Percentiles rank a stretch among this genome's conserved stretches.
These are phyloP conservation scores for Xylaria multiplex DNA, from an alignment of 2,329 filamentous ascomycete genomes.

Conservation along the genomic window DNA sequence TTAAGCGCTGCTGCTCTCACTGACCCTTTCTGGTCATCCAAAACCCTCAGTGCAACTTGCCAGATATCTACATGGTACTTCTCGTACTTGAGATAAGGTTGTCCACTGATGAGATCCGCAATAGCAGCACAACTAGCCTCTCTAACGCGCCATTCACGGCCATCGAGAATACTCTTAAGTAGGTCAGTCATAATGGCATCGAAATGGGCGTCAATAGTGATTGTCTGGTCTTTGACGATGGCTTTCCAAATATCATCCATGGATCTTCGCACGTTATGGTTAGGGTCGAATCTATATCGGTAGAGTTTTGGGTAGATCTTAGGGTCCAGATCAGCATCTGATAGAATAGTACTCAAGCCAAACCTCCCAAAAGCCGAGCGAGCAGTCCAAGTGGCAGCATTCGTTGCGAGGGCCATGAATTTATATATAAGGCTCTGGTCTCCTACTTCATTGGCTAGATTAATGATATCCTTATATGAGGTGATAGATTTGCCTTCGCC, in stretches of 20 bases:
- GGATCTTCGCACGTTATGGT: slow-evolving; percentile 88
- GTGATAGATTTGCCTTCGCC: slow-evolving; percentile 90
- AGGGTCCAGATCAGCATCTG: slow-evolving; percentile 86
- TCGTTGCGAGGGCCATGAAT: slow-evolving; percentile 97
- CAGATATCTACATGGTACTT: slow-evolving; percentile 87
- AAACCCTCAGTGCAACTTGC: slow-evolving; percentile 84
- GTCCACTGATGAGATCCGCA: slow-evolving; percentile 85
- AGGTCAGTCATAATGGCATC: slow-evolving; percentile 90
- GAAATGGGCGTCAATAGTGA: slow-evolving; percentile 82
- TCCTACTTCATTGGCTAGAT: slow-evolving; percentile 92
- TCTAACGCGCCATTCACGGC: slow-evolving; percentile 91
- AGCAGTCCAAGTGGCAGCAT: slow-evolving; percentile 97
- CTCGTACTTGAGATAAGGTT: slow-evolving; percentile 80
- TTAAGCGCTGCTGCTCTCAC: slow-evolving; percentile 84
- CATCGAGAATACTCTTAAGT: slow-evolving; percentile 79
- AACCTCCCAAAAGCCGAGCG: slow-evolving; percentile 95
- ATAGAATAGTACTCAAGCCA: slow-evolving; percentile 89
- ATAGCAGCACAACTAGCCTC: slow-evolving; percentile 93
- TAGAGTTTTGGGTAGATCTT: slow-evolving; percentile 96
- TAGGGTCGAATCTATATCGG: slow-evolving; percentile 94
- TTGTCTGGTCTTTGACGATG: slow-evolving; percentile 86
- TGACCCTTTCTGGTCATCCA: slow-evolving; percentile 95
- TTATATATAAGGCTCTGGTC: slow-evolving; percentile 97
- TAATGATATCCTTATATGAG: slow-evolving; percentile 98
- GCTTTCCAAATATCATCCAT: slow-evolving; percentile 99